Base-by-base conservation (phyloP, 345 rosid genomes). In the Laguncularia racemosa region DNA sequence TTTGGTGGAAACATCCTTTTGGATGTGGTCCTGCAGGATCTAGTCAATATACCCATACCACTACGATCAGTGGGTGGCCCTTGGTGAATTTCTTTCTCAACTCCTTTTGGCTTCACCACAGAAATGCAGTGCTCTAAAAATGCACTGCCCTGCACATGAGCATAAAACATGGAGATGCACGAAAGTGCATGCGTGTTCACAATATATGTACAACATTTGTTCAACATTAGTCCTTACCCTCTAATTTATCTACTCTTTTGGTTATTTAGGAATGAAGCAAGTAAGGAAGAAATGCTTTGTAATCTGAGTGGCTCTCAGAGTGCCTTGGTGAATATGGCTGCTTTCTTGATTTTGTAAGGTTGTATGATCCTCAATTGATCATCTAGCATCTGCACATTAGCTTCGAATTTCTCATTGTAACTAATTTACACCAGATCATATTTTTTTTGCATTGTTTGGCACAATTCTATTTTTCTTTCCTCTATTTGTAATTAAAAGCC, bases 261-360 rank as follows among this genome's bases (percentile, higher is more conserved):
- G 40, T 6, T 33, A 20, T 73, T 61, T 65, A 92, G 98, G 95
- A 71, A 73, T 63, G 97, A 89, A 53, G 68, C 76, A 62, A 73
- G 67, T 33, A 92, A 84, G 82, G 93, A 89, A 70, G 93, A 86
- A 44, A 89, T 74, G 65, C 59, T 78, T 56, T 91, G 91, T 72
- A 63, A 67, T 57, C 71, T 92, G 66, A 80, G 78, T 74, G 75
- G 81, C 53, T 83, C 80, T 44, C 83, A 78, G 55, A 67, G 68
- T 75, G 71, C 81, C 67, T 62, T 89, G 76, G 86, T 84, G 72
- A 85, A 89, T 71, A 83, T 92, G 50, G 95, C 91, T 21, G 87
- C 96, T 52, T 77, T 78, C 20, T 78, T 83, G 46, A n/a, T 71
- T 92, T 57, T 86, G 84, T 74, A 76, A 73, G 89, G 98, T 33